Base-by-base conservation (phyloP, 306 rosid genomes). In the Corylus avellana region DNA sequence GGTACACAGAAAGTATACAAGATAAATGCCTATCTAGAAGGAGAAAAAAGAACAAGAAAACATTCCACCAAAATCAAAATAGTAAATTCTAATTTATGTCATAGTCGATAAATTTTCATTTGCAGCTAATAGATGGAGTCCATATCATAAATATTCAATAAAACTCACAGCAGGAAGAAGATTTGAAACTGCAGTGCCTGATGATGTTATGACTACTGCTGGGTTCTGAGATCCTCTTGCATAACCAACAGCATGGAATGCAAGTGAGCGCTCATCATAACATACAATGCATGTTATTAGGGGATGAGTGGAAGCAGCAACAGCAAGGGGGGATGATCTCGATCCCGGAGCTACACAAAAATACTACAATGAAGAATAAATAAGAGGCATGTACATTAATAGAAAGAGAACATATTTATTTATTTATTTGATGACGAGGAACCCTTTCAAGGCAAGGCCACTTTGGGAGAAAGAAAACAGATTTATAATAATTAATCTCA, bases 331-430 rank as follows among this genome's bases (percentile, higher is more conserved):
- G 80, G 97, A 91, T 80, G 98, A 95, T 80, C 98, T 93, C 66
- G 98, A 95, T 75, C 98, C 98, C 58, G 98, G 98, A 72, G 98
- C 97, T 84, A 95, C 74, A 87, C 97, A 95, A 85, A 95, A 92
- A 88, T 95, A 95, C 98, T 95, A 82, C 75, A 88, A 85, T 51
- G 75, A 86, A 86, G 72, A 83, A 80, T 63, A 75, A 78, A 87
- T 89, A 78, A 91, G 87, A 85, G 67, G 49, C 56, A 48, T 79
- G 77, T 72, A 56, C 70, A 69, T 75, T 49, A 66, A 72, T 16
- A 74, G 58, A 68, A n/a, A 66, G 71, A 74, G 62, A 70, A 27
- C 25, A 22, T 22, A 22, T 22, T 22, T 22, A 22, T 22, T 22
- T 44, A 63, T 18, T 81, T 66, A 37, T 48, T 42, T 42, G 0